Evolutionary conservation across 495 filamentous ascomycete species (phyloP).

Genomic region (Trypethelium eluteriae): DNA sequence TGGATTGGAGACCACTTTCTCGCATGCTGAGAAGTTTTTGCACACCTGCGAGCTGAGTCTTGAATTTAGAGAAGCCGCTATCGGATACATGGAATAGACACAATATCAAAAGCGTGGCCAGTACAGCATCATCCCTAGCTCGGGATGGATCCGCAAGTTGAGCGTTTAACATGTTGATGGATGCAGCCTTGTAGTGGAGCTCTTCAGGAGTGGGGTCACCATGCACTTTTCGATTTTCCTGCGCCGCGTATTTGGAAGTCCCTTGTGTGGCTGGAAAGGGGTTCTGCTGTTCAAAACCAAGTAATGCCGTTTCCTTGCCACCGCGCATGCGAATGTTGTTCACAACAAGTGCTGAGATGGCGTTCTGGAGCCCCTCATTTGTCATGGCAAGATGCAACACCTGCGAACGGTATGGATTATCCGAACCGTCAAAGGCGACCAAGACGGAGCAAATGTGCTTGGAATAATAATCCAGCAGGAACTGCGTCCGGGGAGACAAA

Average conservation of each 20-base stretch:
- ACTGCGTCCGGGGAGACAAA: constrained; percentile 48
- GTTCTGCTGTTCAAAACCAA: background rate
- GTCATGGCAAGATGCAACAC: constrained; percentile 69
- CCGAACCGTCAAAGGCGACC: constrained; percentile 80
- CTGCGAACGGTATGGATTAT: constrained; percentile 77
- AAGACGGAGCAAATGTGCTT: constrained; percentile 86
- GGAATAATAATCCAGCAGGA: constrained; percentile 68
- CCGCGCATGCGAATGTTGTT: constrained; percentile 60
- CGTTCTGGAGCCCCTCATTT: constrained; percentile 79
- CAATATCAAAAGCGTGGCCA: constrained; percentile 79
- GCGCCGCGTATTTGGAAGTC: constrained; percentile 4
- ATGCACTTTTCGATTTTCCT: constrained; percentile 18
- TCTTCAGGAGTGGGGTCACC: constrained; percentile 55
- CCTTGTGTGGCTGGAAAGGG: background rate
- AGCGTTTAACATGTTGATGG: constrained; percentile 74
- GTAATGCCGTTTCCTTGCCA: constrained; percentile 4
- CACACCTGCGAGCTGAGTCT: constrained; percentile 88
- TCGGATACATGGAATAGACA: constrained; percentile 93
- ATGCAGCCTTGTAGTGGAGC: constrained; percentile 67
- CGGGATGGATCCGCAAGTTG: constrained; percentile 67
- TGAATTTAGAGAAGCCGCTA: constrained; percentile 83
- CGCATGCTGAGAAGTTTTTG: constrained; percentile 84
- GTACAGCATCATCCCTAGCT: constrained; percentile 74
- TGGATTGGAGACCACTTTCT: constrained; percentile 53
- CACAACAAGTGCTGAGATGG: constrained; percentile 79